phyloP scores from a whole-genome alignment of 1,139 yeast species.

The Saccharomycopsis hybrid region DNA sequence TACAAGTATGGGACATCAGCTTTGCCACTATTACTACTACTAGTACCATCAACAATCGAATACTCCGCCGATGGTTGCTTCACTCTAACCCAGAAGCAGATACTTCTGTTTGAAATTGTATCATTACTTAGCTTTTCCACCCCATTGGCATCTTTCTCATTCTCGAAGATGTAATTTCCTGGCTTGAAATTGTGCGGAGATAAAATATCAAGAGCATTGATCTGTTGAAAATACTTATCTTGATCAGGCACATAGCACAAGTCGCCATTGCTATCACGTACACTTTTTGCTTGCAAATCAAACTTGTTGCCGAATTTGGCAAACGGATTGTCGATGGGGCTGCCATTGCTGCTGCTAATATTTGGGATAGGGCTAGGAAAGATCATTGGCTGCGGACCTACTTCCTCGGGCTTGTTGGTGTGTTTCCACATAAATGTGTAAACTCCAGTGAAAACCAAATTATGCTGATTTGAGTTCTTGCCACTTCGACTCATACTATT shows the following conservation, averaged over 20 bases:
- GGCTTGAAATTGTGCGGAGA: background rate
- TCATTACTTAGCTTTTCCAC: background rate
- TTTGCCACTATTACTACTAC: background rate
- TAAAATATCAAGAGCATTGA: background rate
- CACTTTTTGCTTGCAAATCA: too few relatives aligned
- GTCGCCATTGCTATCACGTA: too few relatives aligned
- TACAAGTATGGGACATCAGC: background rate
- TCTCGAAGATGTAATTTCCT: background rate
- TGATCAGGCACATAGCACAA: background rate
- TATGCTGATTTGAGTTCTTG: too few relatives aligned
- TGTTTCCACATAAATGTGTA: too few relatives aligned
- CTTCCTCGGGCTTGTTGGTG: too few relatives aligned
- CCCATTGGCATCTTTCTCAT: background rate
- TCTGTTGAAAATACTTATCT: background rate
- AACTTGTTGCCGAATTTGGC: too few relatives aligned
- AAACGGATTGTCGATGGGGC: too few relatives aligned
- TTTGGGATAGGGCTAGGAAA: conserved; percentile 3
- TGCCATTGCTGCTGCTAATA: background rate
- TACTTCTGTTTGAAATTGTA: background rate
- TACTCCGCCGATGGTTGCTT: background rate
- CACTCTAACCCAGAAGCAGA: background rate
- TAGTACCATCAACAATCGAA: background rate
- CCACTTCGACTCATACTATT: too few relatives aligned
- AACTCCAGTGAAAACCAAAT: too few relatives aligned
- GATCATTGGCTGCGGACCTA: conserved; percentile 5